Evolutionary conservation across 805 yeast genomes (phyloP), one percentile per base, ranked within the genome.

Genomic region (Starmerella lactis-condensi): DNA sequence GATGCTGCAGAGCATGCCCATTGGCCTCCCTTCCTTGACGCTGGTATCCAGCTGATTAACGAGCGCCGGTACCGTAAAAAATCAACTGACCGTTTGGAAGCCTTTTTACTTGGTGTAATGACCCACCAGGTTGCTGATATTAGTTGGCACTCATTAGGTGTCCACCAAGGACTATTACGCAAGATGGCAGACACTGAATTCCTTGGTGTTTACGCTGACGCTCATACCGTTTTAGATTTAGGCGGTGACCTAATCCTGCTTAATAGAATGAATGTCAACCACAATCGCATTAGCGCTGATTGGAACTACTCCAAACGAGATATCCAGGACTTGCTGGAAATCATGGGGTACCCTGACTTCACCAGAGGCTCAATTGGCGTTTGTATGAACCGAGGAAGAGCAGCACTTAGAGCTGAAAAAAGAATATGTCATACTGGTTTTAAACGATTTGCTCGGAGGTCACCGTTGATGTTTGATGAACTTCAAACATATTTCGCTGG

Each of bases 121-220:
- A 53, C 69, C 1, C 81, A 73, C 46, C 79, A 73, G 39, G 57
- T 72, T 0, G 59, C 72, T 3, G 81, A 74, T 41, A 62, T 69
- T 0, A 58, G 72, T 17, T 73, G 81, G 81, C 82, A 73, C 46
- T 70, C 77, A 0, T 46, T 70, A 5, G 56, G 66, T 3, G 48
- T 67, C 20, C 48, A 58, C 10, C 63, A 67, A 37, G 81, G 82
- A 0, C 43, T 74, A n/a, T 47, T 74, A 22, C 47, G 57, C 23
- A 61, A 61, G 42, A 40, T 72, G 35, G 56, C 70, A 0, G 56
- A 54, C 16, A 48, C 61, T 20, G 81, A 74, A 36, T 74, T 72
- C 43, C 58, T 52, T 33, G 73, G 70, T 0, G 61, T 64, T 36
- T 41, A 45, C 11, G 49, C 54, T 2, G 41, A 46, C 2, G 77